Base-by-base conservation (phyloP, 257 asterid genomes). In the Rehmannia glutinosa region DNA sequence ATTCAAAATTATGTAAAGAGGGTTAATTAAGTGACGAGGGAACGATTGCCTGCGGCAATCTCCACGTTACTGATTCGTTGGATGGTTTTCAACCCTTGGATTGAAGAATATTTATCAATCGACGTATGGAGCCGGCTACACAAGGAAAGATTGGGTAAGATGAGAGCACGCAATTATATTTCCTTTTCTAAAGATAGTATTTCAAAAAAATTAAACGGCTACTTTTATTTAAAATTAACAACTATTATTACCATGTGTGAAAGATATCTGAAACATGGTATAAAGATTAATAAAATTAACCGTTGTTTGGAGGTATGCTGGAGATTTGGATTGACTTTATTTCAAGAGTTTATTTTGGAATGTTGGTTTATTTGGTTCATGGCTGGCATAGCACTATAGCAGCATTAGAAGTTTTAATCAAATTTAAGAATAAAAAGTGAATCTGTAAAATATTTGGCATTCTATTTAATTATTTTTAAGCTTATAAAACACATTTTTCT, bases 1-100 rank as follows among this genome's bases (percentile, higher is more conserved):
- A 77, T 77, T 77, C 71, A 69, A 64, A 77, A 64, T 70, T 50
- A 41, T 60, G 49, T 15, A 7, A 47, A 30, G 58, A 16, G 59
- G 55, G 57, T 41, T 39, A 21, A 32, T 64, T 64, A 28, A 66
- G 50, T 5, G 61, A 4, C 8, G 47, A n/a, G 24, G 24, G 21
- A 36, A 63, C 6, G 3, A 43, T 19, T 50, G 45, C 59, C n/a
- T n/a, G n/a, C n/a, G 43, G 52, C 8, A 5, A 7, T 1, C 5
- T 25, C 45, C 52, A 61, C 30, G 39, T 12, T 8, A 36, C 19
- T n/a, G 47, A 8, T 17, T 19, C 28, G 57, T 23, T 49, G 8
- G 17, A 43, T 43, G 53, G 24, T 16, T 1, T 12, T 43, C 4
- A 5, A 16, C 9, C 53, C 9, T 4, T 43, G 53, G 24, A 46